Base-by-base conservation (phyloP, 140 eudicot species). In the Ambrosia hybrid region DNA sequence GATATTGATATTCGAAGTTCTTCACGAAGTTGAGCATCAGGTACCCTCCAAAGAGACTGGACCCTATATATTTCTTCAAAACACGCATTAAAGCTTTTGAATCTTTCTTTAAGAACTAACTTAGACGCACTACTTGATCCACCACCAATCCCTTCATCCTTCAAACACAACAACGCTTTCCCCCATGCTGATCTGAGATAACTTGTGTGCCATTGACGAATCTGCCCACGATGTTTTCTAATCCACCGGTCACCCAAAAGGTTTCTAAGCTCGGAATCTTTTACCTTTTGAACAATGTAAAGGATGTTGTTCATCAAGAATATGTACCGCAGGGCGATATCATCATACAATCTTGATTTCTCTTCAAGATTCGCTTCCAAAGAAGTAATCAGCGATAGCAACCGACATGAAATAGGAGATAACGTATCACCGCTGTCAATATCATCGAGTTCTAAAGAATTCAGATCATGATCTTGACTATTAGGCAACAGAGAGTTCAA, bases 321-420 rank as follows among this genome's bases (percentile, higher is more conserved):
- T 48, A 48, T 48, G 53, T 48, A 48, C n/a, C 53, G 12, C 12
- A 48, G 53, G 10, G 53, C n/a, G n/a, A 8, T 48, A 48, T 48
- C 53, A 11, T 48, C 53, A 48, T 48, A 48, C 53, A 48, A 10
- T 10, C n/a, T 48, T 11, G 53, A 48, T 48, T 48, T 48, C 53
- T 48, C 53, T 10, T 48, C 53, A 48, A 48, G 53, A 9, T 48
- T 48, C 53, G 53, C 53, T 48, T 48, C 13, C 9, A 48, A 48
- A 9, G 53, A 87, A 36, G 82, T 89, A n/a, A 93, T 82, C 73
- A 93, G 72, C 0, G 86, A 87, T 51, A 81, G 65, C 82, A 87
- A 57, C 6, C 98, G 84, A 12, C 72, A 48, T 39, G 87, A 90
- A 70, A 93, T 55, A 3, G 89, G 89, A 17, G 95, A 78, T 67